Base-by-base conservation (phyloP, 1,284 basidiomycete species). In the Cutaneotrichosporon dermatis region DNA sequence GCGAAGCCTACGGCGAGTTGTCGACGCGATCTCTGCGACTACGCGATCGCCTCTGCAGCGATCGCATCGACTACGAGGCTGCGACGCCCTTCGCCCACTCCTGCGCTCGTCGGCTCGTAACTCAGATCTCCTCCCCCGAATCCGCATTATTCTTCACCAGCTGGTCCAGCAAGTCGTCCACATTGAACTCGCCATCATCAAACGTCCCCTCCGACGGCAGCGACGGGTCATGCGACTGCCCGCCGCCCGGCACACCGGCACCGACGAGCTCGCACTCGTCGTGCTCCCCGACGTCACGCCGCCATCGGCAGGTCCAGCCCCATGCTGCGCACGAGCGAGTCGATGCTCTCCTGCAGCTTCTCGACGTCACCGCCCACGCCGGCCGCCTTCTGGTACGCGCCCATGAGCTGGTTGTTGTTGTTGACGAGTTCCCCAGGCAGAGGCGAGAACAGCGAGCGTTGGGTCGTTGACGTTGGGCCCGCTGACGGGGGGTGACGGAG, bases 341-440 rank as follows among this genome's bases (percentile, higher is more conserved):
- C 84, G 63, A 93, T 87, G 64, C 84, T 86, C 41, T 80, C 81
- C 66, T 89, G 85, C 55, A 92, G 78, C 46, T 84, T 82, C 62
- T 88, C 85, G 35, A 92, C 87, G 59, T 90, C 88, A 49, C 81
- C 81, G 55, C 86, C 84, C 51, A 92, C 87, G 59, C 86, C 86
- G 34, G 83, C 71, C 0, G 88, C 81, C 52, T 82, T 82, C 49
- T 81, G 82, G 79, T 88, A 88, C 2, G 83, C 79, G 63, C 83
- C 83, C 48, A 86, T 80, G 12, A 87, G 70, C 49, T 67, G 61
- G 44, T 69, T 64, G n/a, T 64, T 61, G 44, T 70, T 77, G 73
- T 3, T 56, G 64, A 65, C 59, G 40, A 72, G 58, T 16, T 66
- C 60, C 41, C 66, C 62, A 1, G 71, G 72, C 12, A 76, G 56